Conservation (phyloP, 805 yeast species). For the Blastobotrys muscicola region DNA sequence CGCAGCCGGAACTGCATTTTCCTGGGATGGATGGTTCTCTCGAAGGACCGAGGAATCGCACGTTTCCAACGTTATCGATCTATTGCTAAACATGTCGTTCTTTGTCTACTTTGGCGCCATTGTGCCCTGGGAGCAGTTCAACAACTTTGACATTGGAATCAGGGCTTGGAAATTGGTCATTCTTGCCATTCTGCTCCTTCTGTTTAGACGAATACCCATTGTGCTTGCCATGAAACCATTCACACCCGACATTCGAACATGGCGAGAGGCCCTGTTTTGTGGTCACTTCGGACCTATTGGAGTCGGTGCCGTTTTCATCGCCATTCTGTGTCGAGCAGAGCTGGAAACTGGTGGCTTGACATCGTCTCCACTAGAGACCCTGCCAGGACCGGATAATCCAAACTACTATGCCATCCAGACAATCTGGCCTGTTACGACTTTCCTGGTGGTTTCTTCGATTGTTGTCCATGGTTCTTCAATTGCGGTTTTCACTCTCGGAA, state of each 20-base stretch:
- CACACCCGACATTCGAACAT: constrained; percentile 77
- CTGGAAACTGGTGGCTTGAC: constrained; percentile 52
- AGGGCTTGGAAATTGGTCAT: constrained; percentile 72
- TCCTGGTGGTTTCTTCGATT: constrained; percentile 71
- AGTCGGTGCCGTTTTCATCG: constrained; percentile 84
- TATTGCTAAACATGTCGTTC: constrained; percentile 71
- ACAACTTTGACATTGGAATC: constrained; percentile 50
- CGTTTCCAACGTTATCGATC: constrained; percentile 83
- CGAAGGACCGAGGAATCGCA: constrained; percentile 74
- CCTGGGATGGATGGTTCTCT: constrained; percentile 91
- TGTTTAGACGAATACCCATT: constrained; percentile 76
- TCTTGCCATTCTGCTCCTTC: constrained; percentile 61
- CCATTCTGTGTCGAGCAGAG: constrained; percentile 66
- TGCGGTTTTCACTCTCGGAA: constrained; percentile 69
- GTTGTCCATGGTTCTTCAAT: constrained; percentile 88
- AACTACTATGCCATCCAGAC: constrained; percentile 52
- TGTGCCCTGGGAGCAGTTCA: constrained; percentile 79
- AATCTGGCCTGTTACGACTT: constrained; percentile 79
- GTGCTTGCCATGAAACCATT: constrained; percentile 64
- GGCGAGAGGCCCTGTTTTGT: constrained; percentile 91
- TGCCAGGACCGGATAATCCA: constrained; percentile 39
- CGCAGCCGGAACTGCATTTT: constrained; percentile 87
- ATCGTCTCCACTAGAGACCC: constrained; percentile 35
- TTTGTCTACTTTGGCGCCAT: constrained; percentile 87
- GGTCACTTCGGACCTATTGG: constrained; percentile 97